phyloP scores from a whole-genome alignment of 805 yeast genomes.

The Wickerhamiella australiensis region DNA sequence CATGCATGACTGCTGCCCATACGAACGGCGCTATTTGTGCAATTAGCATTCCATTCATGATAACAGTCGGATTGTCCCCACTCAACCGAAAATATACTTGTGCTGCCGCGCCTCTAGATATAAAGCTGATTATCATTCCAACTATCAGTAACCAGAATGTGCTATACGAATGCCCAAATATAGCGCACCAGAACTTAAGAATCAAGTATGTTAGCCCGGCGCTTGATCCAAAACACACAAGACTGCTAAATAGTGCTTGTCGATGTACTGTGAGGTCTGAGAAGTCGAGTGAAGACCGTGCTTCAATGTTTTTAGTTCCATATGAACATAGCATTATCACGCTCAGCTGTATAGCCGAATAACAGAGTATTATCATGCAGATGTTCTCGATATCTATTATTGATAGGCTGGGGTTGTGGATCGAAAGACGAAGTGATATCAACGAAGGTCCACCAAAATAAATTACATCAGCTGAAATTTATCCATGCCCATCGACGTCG shows the following conservation, averaged over 20 bases:
- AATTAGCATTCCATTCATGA: background rate
- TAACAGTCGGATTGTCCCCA: background rate
- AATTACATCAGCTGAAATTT: conserved; percentile 1
- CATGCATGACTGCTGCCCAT: background rate
- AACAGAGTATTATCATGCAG: background rate
- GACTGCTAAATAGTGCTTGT: background rate
- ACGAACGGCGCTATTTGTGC: background rate
- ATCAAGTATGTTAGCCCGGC: background rate
- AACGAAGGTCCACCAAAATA: background rate
- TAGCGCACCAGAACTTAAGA: background rate
- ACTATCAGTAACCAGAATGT: background rate
- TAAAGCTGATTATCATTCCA: background rate
- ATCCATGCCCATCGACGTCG: background rate
- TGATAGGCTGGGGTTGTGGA: too few species aligned
- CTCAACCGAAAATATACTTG: background rate
- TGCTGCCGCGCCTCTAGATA: background rate
- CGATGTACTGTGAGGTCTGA: background rate
- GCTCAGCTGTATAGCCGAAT: background rate
- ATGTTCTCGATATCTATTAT: background rate
- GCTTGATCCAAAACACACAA: background rate
- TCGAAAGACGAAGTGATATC: background rate
- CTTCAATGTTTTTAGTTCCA: background rate
- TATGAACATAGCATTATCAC: background rate
- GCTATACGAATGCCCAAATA: background rate
- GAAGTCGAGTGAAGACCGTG: background rate